Evolutionary conservation across 352 stramenopile species (phyloP).

Genomic region (Phytophthora nicotianae): DNA sequence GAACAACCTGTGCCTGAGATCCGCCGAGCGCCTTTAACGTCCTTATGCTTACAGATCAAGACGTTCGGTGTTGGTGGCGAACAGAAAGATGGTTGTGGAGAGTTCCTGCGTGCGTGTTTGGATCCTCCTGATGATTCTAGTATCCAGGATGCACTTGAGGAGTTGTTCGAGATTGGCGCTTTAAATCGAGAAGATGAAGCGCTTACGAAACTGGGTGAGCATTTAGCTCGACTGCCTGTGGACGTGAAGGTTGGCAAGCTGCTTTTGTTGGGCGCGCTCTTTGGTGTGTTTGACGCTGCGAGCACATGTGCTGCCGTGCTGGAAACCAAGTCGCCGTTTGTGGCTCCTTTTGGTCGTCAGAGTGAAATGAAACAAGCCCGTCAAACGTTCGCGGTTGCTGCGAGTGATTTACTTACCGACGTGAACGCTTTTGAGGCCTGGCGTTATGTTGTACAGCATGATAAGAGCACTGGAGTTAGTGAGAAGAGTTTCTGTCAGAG

Average conservation of each 20-base stretch:
- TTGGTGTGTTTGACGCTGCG: slow-evolving; percentile 84
- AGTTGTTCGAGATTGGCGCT: slow-evolving; percentile 91
- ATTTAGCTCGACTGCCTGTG: slow-evolving; percentile 95
- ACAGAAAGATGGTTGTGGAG: slow-evolving; percentile 37
- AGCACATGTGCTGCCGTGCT: slow-evolving; percentile 76
- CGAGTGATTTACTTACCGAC: slow-evolving; percentile 80
- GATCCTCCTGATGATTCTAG: slow-evolving; percentile 90
- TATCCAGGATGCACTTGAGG: slow-evolving; percentile 90
- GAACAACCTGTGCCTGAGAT: slow-evolving; percentile 94
- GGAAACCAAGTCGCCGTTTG: slow-evolving; percentile 85
- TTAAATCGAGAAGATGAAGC: slow-evolving; percentile 60
- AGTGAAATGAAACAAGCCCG: slow-evolving; percentile 69
- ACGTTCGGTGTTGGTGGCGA: slow-evolving; percentile 72
- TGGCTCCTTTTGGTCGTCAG: slow-evolving; percentile 73
- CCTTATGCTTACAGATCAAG: slow-evolving; percentile 96
- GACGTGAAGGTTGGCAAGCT: slow-evolving; percentile 98
- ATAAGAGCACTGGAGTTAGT: slow-evolving; percentile 18
- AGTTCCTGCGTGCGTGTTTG: slow-evolving; percentile 92
- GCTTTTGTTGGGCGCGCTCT: slow-evolving; percentile 95
- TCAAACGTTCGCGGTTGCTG: slow-evolving; percentile 57
- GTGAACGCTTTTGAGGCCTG: slow-evolving; percentile 79
- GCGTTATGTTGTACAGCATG: slow-evolving; percentile 36
- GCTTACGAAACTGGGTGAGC: slow-evolving; percentile 93
- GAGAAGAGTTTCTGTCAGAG: slow-evolving; percentile 75
- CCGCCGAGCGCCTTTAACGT: slow-evolving; percentile 94